These are phyloP conservation scores for Ilyonectria sp. DNA, from an alignment of 2,329 filamentous ascomycete species.

Conservation along the genomic window DNA sequence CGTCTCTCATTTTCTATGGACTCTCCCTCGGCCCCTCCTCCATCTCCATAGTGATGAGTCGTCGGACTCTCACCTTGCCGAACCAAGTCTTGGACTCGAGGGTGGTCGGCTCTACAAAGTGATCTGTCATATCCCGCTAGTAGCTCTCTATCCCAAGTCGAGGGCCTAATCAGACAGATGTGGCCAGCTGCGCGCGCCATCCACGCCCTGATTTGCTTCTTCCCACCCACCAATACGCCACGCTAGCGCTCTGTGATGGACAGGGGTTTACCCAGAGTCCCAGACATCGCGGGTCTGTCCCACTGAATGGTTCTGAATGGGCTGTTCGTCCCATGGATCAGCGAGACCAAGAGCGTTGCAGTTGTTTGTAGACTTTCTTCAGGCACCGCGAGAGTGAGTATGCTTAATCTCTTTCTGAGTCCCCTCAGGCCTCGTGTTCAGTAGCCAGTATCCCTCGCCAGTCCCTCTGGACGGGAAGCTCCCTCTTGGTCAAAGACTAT, in stretches of 20 bases:
- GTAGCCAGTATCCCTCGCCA: not conserved
- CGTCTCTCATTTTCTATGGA: constrained; percentile 17
- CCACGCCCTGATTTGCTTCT: constrained; percentile 39
- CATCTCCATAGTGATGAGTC: constrained; percentile 37
- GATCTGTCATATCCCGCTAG: constrained; percentile 42
- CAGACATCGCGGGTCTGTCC: not conserved
- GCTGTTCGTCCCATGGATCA: not conserved
- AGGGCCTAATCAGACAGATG: constrained; percentile 46
- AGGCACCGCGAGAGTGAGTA: constrained; percentile 14
- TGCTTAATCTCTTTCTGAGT: constrained; percentile 27
- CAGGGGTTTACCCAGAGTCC: constrained; percentile 23
- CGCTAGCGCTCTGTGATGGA: constrained; percentile 35
- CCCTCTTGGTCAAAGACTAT: not conserved
- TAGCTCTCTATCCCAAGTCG: constrained; percentile 23
- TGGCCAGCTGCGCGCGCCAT: constrained; percentile 32
- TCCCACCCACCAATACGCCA: constrained; percentile 13
- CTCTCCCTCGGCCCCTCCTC: constrained; percentile 24
- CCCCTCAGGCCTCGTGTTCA: not conserved
- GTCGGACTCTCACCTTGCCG: constrained; percentile 13
- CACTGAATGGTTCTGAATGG: not conserved
- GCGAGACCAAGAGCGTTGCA: not conserved
- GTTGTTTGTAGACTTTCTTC: constrained; percentile 21
- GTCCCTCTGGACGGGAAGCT: not conserved
- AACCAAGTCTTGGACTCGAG: constrained; percentile 29
- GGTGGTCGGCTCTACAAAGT: constrained; percentile 28